Conservation (phyloP, 306 rosid genomes). For the Alnus rubra region DNA sequence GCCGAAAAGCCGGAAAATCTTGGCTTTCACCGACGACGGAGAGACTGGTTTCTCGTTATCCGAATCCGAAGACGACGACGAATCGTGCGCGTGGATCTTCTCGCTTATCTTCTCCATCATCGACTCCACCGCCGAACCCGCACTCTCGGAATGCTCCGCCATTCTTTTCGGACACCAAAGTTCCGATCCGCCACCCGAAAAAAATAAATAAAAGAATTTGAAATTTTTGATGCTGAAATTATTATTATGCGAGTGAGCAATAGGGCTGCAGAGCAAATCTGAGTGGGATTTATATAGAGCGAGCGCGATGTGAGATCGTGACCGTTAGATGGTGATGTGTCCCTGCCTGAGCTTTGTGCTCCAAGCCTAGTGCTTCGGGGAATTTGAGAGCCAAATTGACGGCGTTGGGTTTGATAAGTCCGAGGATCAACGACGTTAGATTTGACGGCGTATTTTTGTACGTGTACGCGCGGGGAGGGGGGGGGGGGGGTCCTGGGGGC, state of each 20-base stretch:
- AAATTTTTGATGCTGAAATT: neutral
- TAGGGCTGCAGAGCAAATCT: constrained; percentile 29
- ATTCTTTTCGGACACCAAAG: constrained; percentile 32
- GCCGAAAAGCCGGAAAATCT: constrained; percentile 75
- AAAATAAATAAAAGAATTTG: neutral
- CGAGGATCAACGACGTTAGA: constrained; percentile 6
- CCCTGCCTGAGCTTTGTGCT: constrained; percentile 4
- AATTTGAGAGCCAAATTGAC: constrained; percentile 33
- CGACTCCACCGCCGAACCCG: constrained; percentile 46
- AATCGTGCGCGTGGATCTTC: constrained; percentile 61
- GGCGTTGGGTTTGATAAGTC: constrained; percentile 1
- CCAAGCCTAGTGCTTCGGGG: constrained; percentile 33
- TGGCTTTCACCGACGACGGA: constrained; percentile 41
- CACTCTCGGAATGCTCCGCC: constrained; percentile 65
- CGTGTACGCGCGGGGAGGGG: too few species aligned
- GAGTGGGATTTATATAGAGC: constrained; percentile 33
- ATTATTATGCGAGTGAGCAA: neutral
- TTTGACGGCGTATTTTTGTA: neutral
- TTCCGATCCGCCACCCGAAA: constrained; percentile 17
- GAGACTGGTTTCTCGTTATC: constrained; percentile 48
- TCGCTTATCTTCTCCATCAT: constrained; percentile 60
- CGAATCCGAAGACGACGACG: constrained; percentile 58
- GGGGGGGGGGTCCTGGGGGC: neutral
- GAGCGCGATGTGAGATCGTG: constrained; percentile 37
- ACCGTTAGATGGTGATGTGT: neutral